Evolutionary conservation across 345 rosid species (phyloP).

Genomic region (Brassica rapa): DNA sequence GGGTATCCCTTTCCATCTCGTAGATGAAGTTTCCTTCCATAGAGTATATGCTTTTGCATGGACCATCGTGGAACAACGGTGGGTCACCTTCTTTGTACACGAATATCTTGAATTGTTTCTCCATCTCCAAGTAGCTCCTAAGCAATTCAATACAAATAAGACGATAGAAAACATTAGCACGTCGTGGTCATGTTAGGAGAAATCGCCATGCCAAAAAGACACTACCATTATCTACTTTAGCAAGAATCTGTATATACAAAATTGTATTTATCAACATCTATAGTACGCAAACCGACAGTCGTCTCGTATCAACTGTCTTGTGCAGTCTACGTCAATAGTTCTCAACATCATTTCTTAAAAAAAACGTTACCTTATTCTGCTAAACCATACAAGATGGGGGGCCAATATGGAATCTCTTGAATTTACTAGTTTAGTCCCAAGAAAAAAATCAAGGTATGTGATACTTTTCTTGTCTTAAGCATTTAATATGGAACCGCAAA

Average conservation of each 20-base stretch:
- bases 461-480: constrained; percentile 20
- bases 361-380: neutral
- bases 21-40: constrained; percentile 85
- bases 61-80: constrained; percentile 85
- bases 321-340: neutral
- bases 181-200: neutral
- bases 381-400: constrained; percentile 24
- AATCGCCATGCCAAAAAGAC: neutral
- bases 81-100: constrained; percentile 87
- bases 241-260: neutral
- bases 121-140: constrained; percentile 96
- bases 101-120: constrained; percentile 67
- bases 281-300: neutral
- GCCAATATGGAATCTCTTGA: neutral
- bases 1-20: constrained; percentile 47
- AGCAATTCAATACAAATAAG: neutral
- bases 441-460: constrained; percentile 24
- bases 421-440: neutral
- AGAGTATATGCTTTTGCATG: constrained; percentile 88
- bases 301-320: neutral
- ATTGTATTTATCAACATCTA: neutral
- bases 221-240: neutral
- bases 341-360: neutral
- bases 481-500: neutral
- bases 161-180: neutral